These are phyloP conservation scores for Picea glauca DNA, from an alignment of 75 land plant genomes.

Conservation along the genomic window DNA sequence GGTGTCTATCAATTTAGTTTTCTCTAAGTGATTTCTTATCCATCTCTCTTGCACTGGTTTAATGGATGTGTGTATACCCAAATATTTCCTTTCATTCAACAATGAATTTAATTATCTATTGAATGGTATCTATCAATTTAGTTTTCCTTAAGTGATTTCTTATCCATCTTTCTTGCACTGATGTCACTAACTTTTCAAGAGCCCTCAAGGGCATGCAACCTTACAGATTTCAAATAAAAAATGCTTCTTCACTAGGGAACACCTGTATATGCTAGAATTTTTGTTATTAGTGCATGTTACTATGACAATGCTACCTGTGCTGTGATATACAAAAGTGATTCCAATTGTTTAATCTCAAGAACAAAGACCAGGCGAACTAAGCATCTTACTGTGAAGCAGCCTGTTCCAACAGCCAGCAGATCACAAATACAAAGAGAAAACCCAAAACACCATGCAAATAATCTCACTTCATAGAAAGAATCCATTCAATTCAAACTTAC, in stretches of 20 bases:
- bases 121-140: too few relatives aligned
- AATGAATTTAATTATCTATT: too few relatives aligned
- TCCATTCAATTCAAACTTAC: not conserved
- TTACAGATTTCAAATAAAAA: not conserved
- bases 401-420: not conserved
- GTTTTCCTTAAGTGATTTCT: too few relatives aligned
- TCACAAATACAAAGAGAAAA: not conserved
- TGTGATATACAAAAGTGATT: too few relatives aligned
- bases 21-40: too few relatives aligned
- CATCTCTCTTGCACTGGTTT: too few relatives aligned
- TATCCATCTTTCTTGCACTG: too few relatives aligned
- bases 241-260: constrained; percentile 2
- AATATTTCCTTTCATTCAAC: too few relatives aligned
- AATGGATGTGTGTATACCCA: too few relatives aligned
- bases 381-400: not conserved
- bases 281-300: not conserved
- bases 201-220: too few relatives aligned
- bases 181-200: too few relatives aligned
- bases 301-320: not conserved
- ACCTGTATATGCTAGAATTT: not conserved
- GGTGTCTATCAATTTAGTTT: too few relatives aligned
- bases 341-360: not conserved
- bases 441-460: not conserved
- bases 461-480: not conserved
- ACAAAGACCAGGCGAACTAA: not conserved